Evolutionary conservation across 257 asterid species (phyloP), one percentile per base, ranked within the genome.

Genomic region (Fraxinus americana): DNA sequence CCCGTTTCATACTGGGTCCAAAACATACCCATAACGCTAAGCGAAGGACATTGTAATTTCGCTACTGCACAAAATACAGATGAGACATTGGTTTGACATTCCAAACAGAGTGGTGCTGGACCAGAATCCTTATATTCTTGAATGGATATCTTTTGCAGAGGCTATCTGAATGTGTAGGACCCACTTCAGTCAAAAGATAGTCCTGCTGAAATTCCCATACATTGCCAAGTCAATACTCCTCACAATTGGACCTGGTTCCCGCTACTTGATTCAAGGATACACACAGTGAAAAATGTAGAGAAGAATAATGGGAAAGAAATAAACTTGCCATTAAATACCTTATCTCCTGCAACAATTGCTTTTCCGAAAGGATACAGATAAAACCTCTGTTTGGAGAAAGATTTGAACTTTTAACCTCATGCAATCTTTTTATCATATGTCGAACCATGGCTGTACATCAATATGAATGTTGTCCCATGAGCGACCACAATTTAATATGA

Each of bases 101-200:
- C 77, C 30, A 17, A 16, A 43, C n/a, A 4, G 7, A 30, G 72
- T 36, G 67, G 78, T 16, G 68, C 83, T 75, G 90, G 81, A 72
- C 78, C 82, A 75, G 78, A 87, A 76, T 63, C 84, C 79, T 68
- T 72, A 80, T 79, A 86, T 84, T 79, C 82, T 73, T 27, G 38
- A 78, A 50, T 9, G n/a, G 29, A 57, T 57, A 76, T 39, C 71
- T 79, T 86, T 80, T 75, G 76, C 35, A 63, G 10, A 27, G 39
- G 78, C 84, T 69, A 75, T 84, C 88, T 80, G 67, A 77, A 80
- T 81, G 80, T 78, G 70, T 75, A 77, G 90, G 86, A 73, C 95
- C 87, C 75, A 84, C 80, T 45, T 76, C 69, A 81, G 90, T 84
- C 90, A 90, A 88, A 88, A 90, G 88, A 59, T 70, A 68, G 77